phyloP scores from a whole-genome alignment of 495 filamentous ascomycete species.

The Neurospora intermedia region DNA sequence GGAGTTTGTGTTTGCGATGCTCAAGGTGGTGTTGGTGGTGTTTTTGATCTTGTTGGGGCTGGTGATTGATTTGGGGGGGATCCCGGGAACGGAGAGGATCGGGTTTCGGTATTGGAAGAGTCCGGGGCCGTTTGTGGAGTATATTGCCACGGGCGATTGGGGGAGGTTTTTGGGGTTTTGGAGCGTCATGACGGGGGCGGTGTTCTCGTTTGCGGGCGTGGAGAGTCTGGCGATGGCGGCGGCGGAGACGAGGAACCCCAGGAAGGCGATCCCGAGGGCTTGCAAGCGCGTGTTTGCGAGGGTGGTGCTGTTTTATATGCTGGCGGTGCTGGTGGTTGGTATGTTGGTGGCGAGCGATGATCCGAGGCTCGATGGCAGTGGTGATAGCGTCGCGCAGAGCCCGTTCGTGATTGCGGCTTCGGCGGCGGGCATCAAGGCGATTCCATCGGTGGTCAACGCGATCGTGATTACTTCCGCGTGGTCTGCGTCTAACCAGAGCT shows the following conservation, averaged over 20 bases:
- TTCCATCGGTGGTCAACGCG: conserved; percentile 56
- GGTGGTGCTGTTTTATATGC: conserved; percentile 61
- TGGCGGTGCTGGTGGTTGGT: conserved; percentile 62
- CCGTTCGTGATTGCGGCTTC: conserved; percentile 63
- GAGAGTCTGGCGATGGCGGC: conserved; percentile 55
- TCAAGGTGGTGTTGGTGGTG: conserved; percentile 56
- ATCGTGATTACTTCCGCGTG: conserved; percentile 64
- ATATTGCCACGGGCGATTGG: conserved; percentile 38
- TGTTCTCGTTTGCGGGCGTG: conserved; percentile 49
- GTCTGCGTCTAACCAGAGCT: conserved; percentile 54
- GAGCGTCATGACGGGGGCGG: conserved; percentile 47
- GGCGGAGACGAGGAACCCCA: conserved; percentile 62
- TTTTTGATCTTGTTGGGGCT: conserved; percentile 59
- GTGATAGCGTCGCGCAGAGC: conserved; percentile 45
- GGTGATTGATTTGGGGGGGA: conserved; percentile 53
- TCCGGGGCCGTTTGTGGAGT: conserved; percentile 59
- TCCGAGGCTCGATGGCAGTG: conserved; percentile 37
- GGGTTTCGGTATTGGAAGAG: conserved; percentile 60
- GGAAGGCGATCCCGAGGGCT: conserved; percentile 58
- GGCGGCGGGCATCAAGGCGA: conserved; percentile 51
- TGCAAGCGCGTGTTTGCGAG: conserved; percentile 61
- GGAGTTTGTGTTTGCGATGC: conserved; percentile 47
- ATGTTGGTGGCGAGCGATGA: conserved; percentile 52
- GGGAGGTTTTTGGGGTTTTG: conserved; percentile 51
- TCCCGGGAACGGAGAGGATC: conserved; percentile 42